phyloP scores from a whole-genome alignment of 352 stramenopile species.

The Paralagenidium karlingii region DNA sequence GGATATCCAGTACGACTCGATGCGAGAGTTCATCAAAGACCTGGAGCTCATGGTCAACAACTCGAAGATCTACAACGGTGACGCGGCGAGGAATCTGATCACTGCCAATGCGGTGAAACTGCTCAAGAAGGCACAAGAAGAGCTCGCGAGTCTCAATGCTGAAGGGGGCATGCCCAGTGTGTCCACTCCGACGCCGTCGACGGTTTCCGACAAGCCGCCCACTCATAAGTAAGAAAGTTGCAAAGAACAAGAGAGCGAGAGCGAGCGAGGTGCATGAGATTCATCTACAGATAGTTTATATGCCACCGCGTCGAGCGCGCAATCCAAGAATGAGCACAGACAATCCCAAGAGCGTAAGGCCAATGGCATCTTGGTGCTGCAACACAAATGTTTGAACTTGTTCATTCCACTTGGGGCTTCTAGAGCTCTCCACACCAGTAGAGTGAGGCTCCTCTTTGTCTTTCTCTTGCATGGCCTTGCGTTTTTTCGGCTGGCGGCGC shows the following conservation, averaged over 20 bases:
- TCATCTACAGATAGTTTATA: no score
- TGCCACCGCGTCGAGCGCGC: no score
- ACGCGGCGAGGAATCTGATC: conserved; percentile 50
- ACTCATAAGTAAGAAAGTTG: no score
- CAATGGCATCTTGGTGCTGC: conserved; percentile 28
- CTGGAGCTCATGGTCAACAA: conserved; percentile 80
- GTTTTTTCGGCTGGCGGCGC: conserved; percentile 6
- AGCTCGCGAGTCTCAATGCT: conserved; percentile 45
- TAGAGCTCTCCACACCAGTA: no score
- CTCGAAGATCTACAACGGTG: conserved; percentile 72
- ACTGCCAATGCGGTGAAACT: conserved; percentile 67
- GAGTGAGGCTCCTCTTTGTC: no score
- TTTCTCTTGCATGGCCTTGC: conserved; percentile 8
- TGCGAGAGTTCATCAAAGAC: conserved; percentile 79
- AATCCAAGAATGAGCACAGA: conserved; percentile 21
- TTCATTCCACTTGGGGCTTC: no score
- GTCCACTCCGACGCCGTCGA: no score
- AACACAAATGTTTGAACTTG: conserved; percentile 35
- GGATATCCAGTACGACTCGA: conserved; percentile 57
- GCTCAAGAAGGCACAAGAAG: conserved; percentile 60
- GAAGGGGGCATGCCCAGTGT: conserved; percentile 25
- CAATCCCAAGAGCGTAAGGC: conserved; percentile 21
- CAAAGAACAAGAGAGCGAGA: no score
- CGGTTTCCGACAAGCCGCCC: no score
- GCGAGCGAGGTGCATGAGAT: no score